Conservation (phyloP, 2,329 filamentous ascomycete genomes). For the Fusarium sp. region DNA sequence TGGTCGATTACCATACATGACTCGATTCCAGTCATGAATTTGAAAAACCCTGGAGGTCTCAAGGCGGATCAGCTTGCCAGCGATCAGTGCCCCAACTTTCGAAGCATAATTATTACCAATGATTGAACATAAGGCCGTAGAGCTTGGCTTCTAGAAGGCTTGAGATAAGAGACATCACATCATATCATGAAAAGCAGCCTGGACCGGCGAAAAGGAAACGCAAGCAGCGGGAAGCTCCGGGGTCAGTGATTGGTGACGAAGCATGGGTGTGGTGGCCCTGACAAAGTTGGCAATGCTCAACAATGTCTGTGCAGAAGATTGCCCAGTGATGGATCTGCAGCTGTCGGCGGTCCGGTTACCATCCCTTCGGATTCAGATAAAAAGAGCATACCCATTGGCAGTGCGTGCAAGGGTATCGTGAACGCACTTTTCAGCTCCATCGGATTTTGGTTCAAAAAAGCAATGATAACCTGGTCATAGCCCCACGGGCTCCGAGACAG, state of each 20-base stretch:
- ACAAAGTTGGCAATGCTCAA: constrained; percentile 4
- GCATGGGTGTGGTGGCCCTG: constrained; percentile 2
- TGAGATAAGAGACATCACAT: neutral
- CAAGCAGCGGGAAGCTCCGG: neutral
- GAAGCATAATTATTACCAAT: neutral
- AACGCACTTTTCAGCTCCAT: constrained; percentile 35
- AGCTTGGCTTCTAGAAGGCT: neutral
- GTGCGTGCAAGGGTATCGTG: constrained; percentile 6
- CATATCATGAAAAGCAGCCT: neutral
- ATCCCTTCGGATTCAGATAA: constrained; percentile 36
- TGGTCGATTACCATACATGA: neutral
- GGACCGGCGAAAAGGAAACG: neutral
- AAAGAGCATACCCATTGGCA: constrained; percentile 18
- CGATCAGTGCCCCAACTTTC: neutral
- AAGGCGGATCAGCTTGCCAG: neutral
- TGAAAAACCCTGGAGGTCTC: neutral
- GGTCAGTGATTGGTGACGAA: constrained; percentile 19
- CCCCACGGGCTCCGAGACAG: constrained; percentile 16
- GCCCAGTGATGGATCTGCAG: constrained; percentile 37
- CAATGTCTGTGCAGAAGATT: constrained; percentile 20
- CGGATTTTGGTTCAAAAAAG: constrained; percentile 26
- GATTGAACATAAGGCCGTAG: neutral
- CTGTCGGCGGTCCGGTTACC: constrained; percentile 35
- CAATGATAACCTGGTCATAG: constrained; percentile 22
- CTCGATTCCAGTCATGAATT: neutral